A percentile compares a stretch with the other conserved stretches of the same genome.
Evolutionary conservation across 2,329 filamentous ascomycete genomes (phyloP).

Genomic region (Cladobotryum mycophilum): DNA sequence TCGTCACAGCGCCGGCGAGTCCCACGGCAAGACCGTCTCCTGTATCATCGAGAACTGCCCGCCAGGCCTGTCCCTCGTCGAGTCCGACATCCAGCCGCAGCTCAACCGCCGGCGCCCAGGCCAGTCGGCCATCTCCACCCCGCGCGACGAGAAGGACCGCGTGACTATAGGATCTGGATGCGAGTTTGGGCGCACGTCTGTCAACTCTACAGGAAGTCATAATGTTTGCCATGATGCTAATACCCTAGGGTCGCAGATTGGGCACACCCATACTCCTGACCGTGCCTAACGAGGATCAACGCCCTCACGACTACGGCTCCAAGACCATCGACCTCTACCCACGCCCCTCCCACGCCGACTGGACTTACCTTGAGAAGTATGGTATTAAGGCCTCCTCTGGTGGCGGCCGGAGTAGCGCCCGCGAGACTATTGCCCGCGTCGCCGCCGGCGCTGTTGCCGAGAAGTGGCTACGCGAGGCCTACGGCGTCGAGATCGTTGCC

Average conservation of each 20-base stretch:
- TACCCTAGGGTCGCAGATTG: too few relatives aligned
- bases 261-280: constrained; percentile 86
- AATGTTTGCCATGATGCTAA: too few relatives aligned
- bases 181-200: constrained; percentile 83
- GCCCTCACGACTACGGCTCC: constrained; percentile 85
- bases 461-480: constrained; percentile 75
- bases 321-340: constrained; percentile 89
- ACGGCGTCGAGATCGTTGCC: constrained; percentile 85
- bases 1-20: constrained; percentile 50
- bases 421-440: constrained; percentile 90
- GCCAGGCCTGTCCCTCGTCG: constrained; percentile 77
- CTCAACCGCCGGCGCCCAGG: constrained; percentile 86
- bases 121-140: constrained; percentile 84
- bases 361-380: constrained; percentile 96
- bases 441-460: constrained; percentile 89
- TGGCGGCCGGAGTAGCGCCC: constrained; percentile 82
- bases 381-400: constrained; percentile 86
- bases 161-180: constrained; percentile 91
- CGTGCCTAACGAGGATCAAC: constrained; percentile 87
- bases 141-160: constrained; percentile 83
- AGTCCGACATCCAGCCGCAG: constrained; percentile 87
- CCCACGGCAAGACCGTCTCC: constrained; percentile 86
- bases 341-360: constrained; percentile 88
- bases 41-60: constrained; percentile 93
- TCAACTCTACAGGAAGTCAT: too few relatives aligned